These are phyloP conservation scores for Vaucheria bursata DNA, from an alignment of 352 stramenopile genomes.

Conservation along the genomic window DNA sequence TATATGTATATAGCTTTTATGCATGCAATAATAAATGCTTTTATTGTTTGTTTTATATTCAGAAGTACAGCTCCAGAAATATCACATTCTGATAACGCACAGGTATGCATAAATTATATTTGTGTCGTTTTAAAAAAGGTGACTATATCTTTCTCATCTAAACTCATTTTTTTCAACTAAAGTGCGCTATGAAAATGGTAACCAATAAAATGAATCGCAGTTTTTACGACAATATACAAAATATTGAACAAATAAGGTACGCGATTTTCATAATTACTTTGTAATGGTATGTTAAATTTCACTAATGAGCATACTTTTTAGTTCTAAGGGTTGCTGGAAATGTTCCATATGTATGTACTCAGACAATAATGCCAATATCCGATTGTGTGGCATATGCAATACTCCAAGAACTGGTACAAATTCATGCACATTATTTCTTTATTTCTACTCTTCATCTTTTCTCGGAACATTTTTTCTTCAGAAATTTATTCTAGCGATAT, in stretches of 20 bases:
- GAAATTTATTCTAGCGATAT: conserved; percentile 25
- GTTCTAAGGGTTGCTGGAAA: conserved; percentile 36
- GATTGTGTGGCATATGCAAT: conserved; percentile 45
- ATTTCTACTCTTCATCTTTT: background rate
- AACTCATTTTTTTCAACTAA: background rate
- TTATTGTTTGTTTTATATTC: too few relatives aligned
- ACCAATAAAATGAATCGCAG: background rate
- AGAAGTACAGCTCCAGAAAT: too few relatives aligned
- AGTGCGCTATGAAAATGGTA: background rate
- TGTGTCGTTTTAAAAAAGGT: too few relatives aligned
- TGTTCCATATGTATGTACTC: conserved; percentile 44
- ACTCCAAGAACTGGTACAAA: conserved; percentile 13
- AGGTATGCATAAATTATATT: background rate
- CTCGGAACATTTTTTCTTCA: conserved; percentile 15
- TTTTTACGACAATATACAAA: background rate
- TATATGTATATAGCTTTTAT: too few relatives aligned
- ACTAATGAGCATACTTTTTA: background rate
- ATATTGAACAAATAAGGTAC: background rate
- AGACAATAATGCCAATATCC: conserved; percentile 21
- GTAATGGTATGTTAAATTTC: background rate
- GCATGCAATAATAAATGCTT: too few relatives aligned
- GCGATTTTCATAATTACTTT: background rate
- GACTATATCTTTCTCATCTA: background rate
- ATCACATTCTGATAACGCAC: background rate
- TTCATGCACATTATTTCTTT: background rate